Percentiles rank a stretch among this genome's conserved stretches.
These are phyloP conservation scores for Aureobasidium subglaciale DNA, from an alignment of 2,329 filamentous ascomycete species.

Conservation along the genomic window DNA sequence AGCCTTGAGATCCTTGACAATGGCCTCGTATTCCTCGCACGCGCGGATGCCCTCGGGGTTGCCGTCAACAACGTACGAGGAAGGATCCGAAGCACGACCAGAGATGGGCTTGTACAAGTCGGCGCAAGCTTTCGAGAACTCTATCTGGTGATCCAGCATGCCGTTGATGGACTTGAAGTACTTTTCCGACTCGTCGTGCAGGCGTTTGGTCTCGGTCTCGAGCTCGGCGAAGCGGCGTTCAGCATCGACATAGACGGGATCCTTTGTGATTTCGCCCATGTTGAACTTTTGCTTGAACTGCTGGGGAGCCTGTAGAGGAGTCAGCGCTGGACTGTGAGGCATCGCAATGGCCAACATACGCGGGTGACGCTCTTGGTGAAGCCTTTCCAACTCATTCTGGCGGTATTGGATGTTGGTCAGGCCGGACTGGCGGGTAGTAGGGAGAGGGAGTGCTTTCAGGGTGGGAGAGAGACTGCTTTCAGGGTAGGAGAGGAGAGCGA, in stretches of 20 bases:
- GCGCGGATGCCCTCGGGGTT: constrained; percentile 90
- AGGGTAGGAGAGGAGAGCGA: not conserved
- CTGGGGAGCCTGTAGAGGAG: constrained; percentile 64
- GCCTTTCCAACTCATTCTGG: constrained; percentile 89
- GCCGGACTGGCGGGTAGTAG: not conserved
- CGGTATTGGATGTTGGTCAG: constrained; percentile 6
- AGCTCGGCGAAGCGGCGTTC: constrained; percentile 91
- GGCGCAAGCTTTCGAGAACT: constrained; percentile 91
- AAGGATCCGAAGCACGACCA: constrained; percentile 87
- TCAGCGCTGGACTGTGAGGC: constrained; percentile 76
- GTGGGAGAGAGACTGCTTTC: too few species aligned
- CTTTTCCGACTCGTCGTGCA: constrained; percentile 94
- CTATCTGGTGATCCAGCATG: constrained; percentile 96
- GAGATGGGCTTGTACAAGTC: constrained; percentile 99
- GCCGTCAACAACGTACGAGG: constrained; percentile 70
- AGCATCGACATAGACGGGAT: constrained; percentile 88
- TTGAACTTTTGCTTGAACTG: constrained; percentile 88
- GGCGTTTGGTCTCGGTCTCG: constrained; percentile 90
- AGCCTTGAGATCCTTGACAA: constrained; percentile 84
- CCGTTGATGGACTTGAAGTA: constrained; percentile 97
- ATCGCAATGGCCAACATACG: constrained; percentile 56
- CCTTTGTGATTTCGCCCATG: constrained; percentile 90
- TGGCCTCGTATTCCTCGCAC: constrained; percentile 90
- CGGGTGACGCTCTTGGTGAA: constrained; percentile 83
- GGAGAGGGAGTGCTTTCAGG: not conserved